Base-by-base conservation (phyloP, 2,329 filamentous ascomycete species). In the Pestalotiopsis sp. region DNA sequence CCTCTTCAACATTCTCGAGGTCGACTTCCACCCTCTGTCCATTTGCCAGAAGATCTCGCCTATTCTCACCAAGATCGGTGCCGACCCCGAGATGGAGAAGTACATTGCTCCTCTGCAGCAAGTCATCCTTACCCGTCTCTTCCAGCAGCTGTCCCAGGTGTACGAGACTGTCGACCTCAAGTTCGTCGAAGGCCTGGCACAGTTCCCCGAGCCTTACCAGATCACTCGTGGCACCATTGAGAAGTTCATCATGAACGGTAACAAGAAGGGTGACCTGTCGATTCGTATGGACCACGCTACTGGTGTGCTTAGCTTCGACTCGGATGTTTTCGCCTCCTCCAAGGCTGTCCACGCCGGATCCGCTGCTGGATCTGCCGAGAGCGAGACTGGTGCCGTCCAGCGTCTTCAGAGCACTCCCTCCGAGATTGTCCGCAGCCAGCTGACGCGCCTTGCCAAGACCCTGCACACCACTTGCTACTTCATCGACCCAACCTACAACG, bases 191-290 rank as follows among this genome's bases (percentile, higher is more conserved):
- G 91, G 93, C 77, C 92, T 99, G 67, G 96, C 96, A 71, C 89
- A 96, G 78, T 99, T 99, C 87, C 96, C 96, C 11, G 95, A 97
- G 80, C 94, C 96, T 57, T 98, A 97, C 89, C 92, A 98, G 83
- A 94, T 98, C 74, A 92, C 89, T 72, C 91, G 93, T 67, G 90
- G 92, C 73, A 97, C 93, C 71, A 97, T 99, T 74, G 96, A 99
- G 87, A 99, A 98, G 85, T 99, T 99, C 87, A 98, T 99, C 87
- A 99, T 99, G 96, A 99, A 99, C 82, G 96, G 96, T 72, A 98
- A 97, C 89, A 99, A 99, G 90, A 99, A 99, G 89, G 96, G 96
- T 68, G 96, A 99, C 76, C 88, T 99, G 60, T 93, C 96, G 67
- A 97, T 99, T 76, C 94, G 96, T 71, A 94, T 98, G 83, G 93